phyloP scores from a whole-genome alignment of 2,329 filamentous ascomycete species.

The Pyricularia grisea region DNA sequence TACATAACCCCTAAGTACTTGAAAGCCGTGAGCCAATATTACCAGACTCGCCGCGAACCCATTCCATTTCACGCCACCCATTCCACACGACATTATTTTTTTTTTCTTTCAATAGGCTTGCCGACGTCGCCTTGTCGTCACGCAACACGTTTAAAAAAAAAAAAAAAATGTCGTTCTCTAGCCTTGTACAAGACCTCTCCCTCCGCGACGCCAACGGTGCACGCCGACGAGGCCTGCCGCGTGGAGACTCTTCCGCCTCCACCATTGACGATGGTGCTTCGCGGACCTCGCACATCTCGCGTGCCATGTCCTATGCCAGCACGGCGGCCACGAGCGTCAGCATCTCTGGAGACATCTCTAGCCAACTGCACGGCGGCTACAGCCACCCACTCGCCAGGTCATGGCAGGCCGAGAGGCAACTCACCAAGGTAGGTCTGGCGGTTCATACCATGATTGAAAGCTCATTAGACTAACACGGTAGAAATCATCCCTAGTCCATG shows the following conservation, averaged over 20 bases:
- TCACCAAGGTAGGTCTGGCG: conserved; percentile 61
- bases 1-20: neutral
- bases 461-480: neutral
- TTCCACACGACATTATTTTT: neutral
- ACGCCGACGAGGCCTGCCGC: conserved; percentile 25
- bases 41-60: neutral
- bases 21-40: neutral
- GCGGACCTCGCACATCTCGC: conserved; percentile 50
- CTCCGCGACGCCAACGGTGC: conserved; percentile 40
- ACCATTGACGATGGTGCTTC: conserved; percentile 52
- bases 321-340: conserved; percentile 59
- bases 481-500: conserved; percentile 60
- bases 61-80: neutral
- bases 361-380: conserved; percentile 76
- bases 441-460: neutral
- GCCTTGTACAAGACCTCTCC: conserved; percentile 54
- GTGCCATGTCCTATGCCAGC: conserved; percentile 57
- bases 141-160: neutral
- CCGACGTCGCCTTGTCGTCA: neutral
- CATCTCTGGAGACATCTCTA: conserved; percentile 67
- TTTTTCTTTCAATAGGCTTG: neutral
- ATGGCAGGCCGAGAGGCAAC: conserved; percentile 77
- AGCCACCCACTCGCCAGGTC: conserved; percentile 68
- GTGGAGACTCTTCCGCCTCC: conserved; percentile 35
- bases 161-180: conserved; percentile 54